Evolutionary conservation across 345 rosid genomes (phyloP).

Genomic region (Camelina neglecta): DNA sequence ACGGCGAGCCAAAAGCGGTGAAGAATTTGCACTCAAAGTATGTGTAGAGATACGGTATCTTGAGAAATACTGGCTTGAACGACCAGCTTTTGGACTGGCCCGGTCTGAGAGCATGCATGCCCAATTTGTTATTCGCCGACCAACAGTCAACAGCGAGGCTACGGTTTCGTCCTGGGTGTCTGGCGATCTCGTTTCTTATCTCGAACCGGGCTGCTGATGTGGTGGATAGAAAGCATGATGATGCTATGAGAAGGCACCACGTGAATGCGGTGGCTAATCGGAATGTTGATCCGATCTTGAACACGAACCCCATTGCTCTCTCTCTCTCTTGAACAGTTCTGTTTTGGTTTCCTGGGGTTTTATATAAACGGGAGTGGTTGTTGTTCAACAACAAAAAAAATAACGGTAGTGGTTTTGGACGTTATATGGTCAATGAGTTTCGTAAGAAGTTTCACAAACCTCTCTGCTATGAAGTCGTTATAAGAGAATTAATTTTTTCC

Average conservation of each 20-base stretch:
- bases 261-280: conserved; percentile 25
- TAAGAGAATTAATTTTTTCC: background rate
- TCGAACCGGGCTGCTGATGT: conserved; percentile 42
- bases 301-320: conserved; percentile 20
- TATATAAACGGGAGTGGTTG: conserved; percentile 11
- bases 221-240: background rate
- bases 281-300: conserved; percentile 1
- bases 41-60: conserved; percentile 45
- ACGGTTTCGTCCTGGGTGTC: conserved; percentile 32
- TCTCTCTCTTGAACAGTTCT: conserved; percentile 9
- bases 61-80: conserved; percentile 37
- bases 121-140: conserved; percentile 32
- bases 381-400: conserved; percentile 12
- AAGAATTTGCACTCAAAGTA: conserved; percentile 37
- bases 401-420: conserved; percentile 10
- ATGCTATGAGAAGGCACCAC: conserved; percentile 39
- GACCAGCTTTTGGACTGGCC: conserved; percentile 44
- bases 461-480: background rate
- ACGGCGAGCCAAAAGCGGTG: conserved; percentile 38
- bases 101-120: conserved; percentile 20
- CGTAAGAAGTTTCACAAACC: conserved; percentile 6
- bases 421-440: conserved; percentile 19
- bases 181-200: conserved; percentile 41
- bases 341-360: background rate
- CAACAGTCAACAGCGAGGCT: conserved; percentile 16